Evolutionary conservation across 352 stramenopile genomes (phyloP).

Genomic region (Plasmopara viticola): DNA sequence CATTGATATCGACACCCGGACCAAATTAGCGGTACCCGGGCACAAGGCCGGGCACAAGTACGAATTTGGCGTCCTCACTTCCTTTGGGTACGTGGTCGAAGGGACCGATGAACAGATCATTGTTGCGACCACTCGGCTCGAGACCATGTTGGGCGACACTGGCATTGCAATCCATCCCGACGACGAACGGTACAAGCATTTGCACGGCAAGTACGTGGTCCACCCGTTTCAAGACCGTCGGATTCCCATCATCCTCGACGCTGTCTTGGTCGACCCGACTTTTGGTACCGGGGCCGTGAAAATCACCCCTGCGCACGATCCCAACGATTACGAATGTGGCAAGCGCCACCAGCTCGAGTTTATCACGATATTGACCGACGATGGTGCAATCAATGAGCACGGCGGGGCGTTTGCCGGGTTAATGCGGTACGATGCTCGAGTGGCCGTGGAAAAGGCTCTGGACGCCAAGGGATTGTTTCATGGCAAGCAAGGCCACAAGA

Average conservation of each 20-base stretch:
- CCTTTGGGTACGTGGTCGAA: conserved; percentile 97
- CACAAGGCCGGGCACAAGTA: conserved; percentile 95
- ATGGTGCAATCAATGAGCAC: conserved; percentile 95
- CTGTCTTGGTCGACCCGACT: conserved; percentile 96
- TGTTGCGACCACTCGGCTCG: conserved; percentile 93
- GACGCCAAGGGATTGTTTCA: conserved; percentile 92
- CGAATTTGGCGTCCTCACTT: conserved; percentile 98
- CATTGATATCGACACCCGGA: conserved; percentile 96
- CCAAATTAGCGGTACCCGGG: conserved; percentile 93
- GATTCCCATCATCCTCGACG: conserved; percentile 96
- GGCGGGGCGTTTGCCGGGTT: conserved; percentile 81
- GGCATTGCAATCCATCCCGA: conserved; percentile 98
- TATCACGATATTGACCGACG: conserved; percentile 95
- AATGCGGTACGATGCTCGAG: conserved; percentile 88
- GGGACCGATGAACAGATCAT: conserved; percentile 74
- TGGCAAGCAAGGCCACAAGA: conserved; percentile 98
- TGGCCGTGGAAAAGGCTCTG: conserved; percentile 88
- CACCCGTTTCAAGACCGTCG: conserved; percentile 97
- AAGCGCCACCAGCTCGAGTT: conserved; percentile 96
- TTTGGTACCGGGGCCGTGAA: conserved; percentile 99
- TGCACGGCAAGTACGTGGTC: conserved; percentile 97
- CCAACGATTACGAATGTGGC: conserved; percentile 98
- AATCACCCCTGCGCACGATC: conserved; percentile 98
- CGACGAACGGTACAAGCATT: conserved; percentile 96
- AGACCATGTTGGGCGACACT: conserved; percentile 99